These are phyloP conservation scores for Rhodotorula glutinis DNA, from an alignment of 1,284 basidiomycete genomes.

Conservation along the genomic window DNA sequence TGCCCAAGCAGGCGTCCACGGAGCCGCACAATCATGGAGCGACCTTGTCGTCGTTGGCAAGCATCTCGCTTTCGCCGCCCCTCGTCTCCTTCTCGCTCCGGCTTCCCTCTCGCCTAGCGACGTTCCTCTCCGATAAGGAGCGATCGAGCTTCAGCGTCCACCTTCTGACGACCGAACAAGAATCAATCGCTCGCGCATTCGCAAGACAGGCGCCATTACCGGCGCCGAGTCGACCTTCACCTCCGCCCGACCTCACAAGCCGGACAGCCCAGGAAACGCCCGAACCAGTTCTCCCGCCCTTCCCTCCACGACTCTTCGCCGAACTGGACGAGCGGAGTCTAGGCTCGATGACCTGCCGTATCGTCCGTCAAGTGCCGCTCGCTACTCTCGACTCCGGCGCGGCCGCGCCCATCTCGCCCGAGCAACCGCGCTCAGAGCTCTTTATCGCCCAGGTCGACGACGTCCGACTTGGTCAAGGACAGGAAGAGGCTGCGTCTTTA, in stretches of 20 bases:
- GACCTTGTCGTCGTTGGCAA: constrained; percentile 85
- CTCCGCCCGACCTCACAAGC: constrained; percentile 8
- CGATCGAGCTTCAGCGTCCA: constrained; percentile 27
- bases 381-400: neutral
- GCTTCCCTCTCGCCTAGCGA: constrained; percentile 79
- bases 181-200: constrained; percentile 37
- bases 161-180: constrained; percentile 36
- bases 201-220: constrained; percentile 39
- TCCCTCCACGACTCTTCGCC: constrained; percentile 24
- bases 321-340: constrained; percentile 17
- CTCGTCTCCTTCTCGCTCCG: constrained; percentile 82
- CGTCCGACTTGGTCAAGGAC: constrained; percentile 14
- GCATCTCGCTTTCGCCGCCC: constrained; percentile 84
- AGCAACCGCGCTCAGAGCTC: constrained; percentile 33
- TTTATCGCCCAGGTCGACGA: constrained; percentile 38
- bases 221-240: constrained; percentile 18
- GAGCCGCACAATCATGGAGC: constrained; percentile 65
- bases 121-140: constrained; percentile 13
- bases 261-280: neutral
- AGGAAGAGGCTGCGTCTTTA: constrained; percentile 3
- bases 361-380: constrained; percentile 27
- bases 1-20: neutral
- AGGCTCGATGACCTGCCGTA: constrained; percentile 32
- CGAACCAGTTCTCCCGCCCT: neutral
- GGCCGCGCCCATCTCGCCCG: neutral